These are phyloP conservation scores for Ustilago tritici DNA, from an alignment of 1,284 basidiomycete genomes.

Conservation along the genomic window DNA sequence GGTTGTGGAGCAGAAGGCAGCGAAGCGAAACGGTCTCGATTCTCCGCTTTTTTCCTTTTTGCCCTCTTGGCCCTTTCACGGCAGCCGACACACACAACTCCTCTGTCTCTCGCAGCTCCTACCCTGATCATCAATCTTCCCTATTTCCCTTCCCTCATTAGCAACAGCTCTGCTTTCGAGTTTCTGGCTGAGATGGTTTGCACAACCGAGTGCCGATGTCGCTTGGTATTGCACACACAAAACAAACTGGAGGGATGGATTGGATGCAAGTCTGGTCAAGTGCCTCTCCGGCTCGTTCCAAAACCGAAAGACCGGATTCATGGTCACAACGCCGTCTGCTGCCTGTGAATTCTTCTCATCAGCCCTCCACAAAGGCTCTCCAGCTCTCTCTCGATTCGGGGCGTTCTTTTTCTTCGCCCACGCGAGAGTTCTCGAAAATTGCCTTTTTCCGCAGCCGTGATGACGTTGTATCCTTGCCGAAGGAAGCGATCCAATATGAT, in stretches of 20 bases:
- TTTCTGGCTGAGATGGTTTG: too few relatives aligned
- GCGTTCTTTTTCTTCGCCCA: not conserved
- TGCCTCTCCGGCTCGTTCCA: not conserved
- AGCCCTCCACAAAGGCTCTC: slow-evolving; percentile 8
- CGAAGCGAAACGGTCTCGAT: slow-evolving; percentile 1
- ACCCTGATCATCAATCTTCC: not conserved
- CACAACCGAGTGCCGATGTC: not conserved
- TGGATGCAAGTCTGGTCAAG: not conserved
- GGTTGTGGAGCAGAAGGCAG: not conserved
- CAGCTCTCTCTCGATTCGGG: not conserved
- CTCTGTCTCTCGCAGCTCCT: not conserved
- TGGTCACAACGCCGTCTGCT: slow-evolving; percentile 15
- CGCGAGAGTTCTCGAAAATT: slow-evolving; percentile 1
- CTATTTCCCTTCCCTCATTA: not conserved
- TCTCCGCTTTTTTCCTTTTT: not conserved
- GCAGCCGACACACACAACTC: too few relatives aligned
- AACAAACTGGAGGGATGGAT: not conserved
- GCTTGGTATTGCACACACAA: not conserved
- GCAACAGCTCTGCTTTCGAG: too few relatives aligned
- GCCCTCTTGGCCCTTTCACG: not conserved
- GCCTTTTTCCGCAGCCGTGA: slow-evolving; percentile 1
- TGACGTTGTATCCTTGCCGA: slow-evolving; percentile 4
- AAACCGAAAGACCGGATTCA: slow-evolving; percentile 1
- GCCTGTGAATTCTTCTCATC: not conserved
- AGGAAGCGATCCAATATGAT: too few relatives aligned